Base-by-base conservation (phyloP, 2,329 filamentous ascomycete genomes). In the Apiospora malaysiana region DNA sequence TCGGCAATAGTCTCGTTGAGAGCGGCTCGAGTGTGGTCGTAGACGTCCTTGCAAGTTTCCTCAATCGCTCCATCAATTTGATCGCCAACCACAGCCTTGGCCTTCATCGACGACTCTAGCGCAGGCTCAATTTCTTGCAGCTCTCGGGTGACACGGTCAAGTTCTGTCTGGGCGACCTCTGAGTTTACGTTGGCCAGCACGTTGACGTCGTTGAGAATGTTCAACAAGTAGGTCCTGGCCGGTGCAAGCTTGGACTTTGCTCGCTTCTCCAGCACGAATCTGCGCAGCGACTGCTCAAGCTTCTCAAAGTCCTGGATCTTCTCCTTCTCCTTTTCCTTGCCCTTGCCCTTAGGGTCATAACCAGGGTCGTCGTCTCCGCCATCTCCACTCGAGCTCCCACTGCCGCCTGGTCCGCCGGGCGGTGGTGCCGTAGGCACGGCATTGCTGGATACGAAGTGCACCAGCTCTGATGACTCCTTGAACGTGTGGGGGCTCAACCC, bases 361-460 rank as follows among this genome's bases (percentile, higher is more conserved):
- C 86, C 85, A 73, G 83, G 83, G 6, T 86, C 83, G 27, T 89
- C 87, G 70, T 89, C 86, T 8, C 83, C 86, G 18, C 85, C 89
- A 51, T 86, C 88, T 45, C 86, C 87, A 42, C 86, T 86, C 23
- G 83, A 81, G 73, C 84, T 85, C 47, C 87, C 87, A 51, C 87
- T 83, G 43, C 87, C 87, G 10, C 85, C 86, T 45, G 86, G 87
- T 47, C 85, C 85, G n/a, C 87, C 85, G 21, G 88, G 86, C 0
- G 88, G 82, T 12, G 90, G 88, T 0, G 86, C 87, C 70, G 93
- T 91, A 0, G 95, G 95, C 71, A 99, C 93, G 4, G 95, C 95
- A 79, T 98, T 97, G 79, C 95, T 98, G 1, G 96, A 98, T 2
- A 99, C 96, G 76, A 99, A 99, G 79, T 99, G 96, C 4, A 99